Evolutionary conservation across 108 stramenopile genomes (phyloP).

Genomic region (Nitzschia putrida): DNA sequence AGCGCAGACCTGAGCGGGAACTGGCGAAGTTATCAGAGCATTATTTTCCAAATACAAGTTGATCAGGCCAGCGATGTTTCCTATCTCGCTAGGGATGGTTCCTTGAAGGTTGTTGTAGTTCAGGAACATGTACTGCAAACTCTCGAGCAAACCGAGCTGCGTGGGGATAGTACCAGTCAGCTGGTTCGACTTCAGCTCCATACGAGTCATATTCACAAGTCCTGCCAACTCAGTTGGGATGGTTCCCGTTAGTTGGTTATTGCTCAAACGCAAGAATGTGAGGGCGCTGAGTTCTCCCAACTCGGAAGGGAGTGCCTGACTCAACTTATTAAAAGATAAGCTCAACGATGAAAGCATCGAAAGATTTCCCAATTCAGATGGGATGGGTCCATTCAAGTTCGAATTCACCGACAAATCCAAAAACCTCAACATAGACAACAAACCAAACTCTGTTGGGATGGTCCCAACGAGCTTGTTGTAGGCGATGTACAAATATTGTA

Average conservation of each 20-base stretch:
- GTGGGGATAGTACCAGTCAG: constrained; percentile 38
- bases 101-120: constrained; percentile 8
- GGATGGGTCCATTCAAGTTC: constrained; percentile 31
- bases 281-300: constrained; percentile 10
- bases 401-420: constrained; percentile 13
- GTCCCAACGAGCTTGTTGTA: constrained; percentile 18
- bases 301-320: constrained; percentile 8
- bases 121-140: background rate
- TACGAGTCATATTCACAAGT: constrained; percentile 7
- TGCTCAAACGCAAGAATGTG: background rate
- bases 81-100: background rate
- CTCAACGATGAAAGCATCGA: constrained; percentile 22
- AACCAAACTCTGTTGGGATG: constrained; percentile 27
- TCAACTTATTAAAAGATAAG: constrained; percentile 28
- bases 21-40: constrained; percentile 15
- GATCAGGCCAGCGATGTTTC: background rate
- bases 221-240: constrained; percentile 6
- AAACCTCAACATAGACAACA: constrained; percentile 5
- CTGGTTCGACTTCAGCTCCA: constrained; percentile 31
- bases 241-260: constrained; percentile 18
- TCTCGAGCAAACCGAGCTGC: constrained; percentile 11
- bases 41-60: constrained; percentile 25
- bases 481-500: constrained; percentile 7
- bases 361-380: constrained; percentile 31
- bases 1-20: too few species aligned